Evolutionary conservation across 495 filamentous ascomycete genomes (phyloP), one percentile per base, ranked within the genome.

Genomic region (Hamigera avellanea): DNA sequence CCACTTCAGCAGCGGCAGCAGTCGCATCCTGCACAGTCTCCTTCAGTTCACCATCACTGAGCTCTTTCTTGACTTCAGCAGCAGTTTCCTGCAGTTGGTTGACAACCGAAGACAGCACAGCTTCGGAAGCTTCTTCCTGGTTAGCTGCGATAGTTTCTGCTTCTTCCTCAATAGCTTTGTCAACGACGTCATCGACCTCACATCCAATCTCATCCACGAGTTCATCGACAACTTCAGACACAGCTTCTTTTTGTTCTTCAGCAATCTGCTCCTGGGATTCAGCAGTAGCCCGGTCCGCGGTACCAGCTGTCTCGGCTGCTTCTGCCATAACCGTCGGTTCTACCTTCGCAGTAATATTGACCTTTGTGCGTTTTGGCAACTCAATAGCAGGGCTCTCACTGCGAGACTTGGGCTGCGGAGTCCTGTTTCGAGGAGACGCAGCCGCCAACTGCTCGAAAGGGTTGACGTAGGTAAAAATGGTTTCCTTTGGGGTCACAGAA

Each of bases 371-470:
- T 40, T 48, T 42, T 6, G 41, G 40, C 12, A 46, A 34, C 41
- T 64, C 63, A 19, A 59, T 45, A 33, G 39, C 45, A 8, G 60
- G 54, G 35, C 54, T 63, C 25, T 57, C 59, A 19, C 52, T 55
- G 5, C 53, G 54, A 39, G 64, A 57, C 35, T 61, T 57, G 18
- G 63, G 42, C 40, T 62, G 61, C 0, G 62, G 61, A 25, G 65
- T 62, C 25, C 44, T 66, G 40, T 74, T 77, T 13, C 72, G 71
- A 35, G 80, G 79, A 19, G 76, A 83, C 6, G 77, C 78, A 45
- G 79, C 72, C 40, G 80, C 70, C 19, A 86, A 53, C 49, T 85
- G 76, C 19, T 86, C 82, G 41, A 89, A 87, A 3, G 83, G 83
- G 46, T 86, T 86, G 42, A 80, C 73, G 51, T 85, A 84, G 19